Base-by-base conservation (phyloP, 345 rosid genomes). In the Eucalyptus cloeziana region DNA sequence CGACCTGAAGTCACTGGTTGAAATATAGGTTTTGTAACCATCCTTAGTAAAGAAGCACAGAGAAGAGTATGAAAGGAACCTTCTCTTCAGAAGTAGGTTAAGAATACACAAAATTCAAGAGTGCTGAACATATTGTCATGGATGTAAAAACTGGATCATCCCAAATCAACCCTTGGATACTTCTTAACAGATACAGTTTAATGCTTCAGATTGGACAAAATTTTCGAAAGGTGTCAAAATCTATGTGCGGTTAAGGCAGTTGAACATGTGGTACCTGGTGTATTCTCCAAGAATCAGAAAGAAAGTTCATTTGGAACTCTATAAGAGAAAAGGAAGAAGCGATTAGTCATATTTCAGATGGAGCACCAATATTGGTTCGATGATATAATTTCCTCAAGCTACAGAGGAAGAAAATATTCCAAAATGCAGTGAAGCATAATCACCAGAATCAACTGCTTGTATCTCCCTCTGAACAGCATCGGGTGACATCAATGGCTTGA, bases 391-490 rank as follows among this genome's bases (percentile, higher is more conserved):
- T 44, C 47, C 54, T 13, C 2, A 4, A 85, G 64, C 37, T 51
- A 60, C 22, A 47, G 47, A 86, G 11, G 49, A 79, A 80, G 49
- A 37, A 33, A 37, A 76, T 4, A 19, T 31, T 49, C 58, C 51
- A 60, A 87, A 86, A 44, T 27, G n/a, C 4, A 60, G 69, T 60
- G 31, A 33, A 87, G 87, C 76, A 13, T 5, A 54, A 93, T 30
- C 87, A 97, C 99, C 99, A 21, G 58, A 52, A 52, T 52, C 58
- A 52, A 52, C 58, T 52, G 58, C 58, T 52, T 52, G 92, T 27
- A 96, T 96, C 90, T 97, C 99, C 93, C 99, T 95, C 89, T 52
- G 94, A 44, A 98, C 96, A 69, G 99, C 99, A 92, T 97, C 98
- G 86, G 96, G 96, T 50, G 99, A 95, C 97, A 97, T 96, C 91